These are phyloP conservation scores for Tetrahymena malaccensis DNA, from an alignment of 73 alveolate genomes.

Conservation along the genomic window DNA sequence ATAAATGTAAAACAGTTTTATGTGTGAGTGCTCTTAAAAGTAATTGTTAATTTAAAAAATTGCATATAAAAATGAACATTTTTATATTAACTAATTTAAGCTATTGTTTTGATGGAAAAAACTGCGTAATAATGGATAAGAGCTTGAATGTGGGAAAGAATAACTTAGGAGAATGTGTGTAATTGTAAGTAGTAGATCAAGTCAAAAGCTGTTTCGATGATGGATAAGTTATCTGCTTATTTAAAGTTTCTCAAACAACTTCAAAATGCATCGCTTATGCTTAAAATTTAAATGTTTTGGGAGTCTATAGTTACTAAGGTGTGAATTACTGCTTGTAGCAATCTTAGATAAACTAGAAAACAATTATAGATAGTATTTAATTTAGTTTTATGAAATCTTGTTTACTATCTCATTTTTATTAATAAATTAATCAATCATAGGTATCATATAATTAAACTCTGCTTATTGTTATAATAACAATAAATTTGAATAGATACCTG, in stretches of 20 bases:
- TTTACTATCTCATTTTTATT: too few relatives aligned
- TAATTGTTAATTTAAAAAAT: background rate
- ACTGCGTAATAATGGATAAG: background rate
- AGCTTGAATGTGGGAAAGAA: background rate
- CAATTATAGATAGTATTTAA: background rate
- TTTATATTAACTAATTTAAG: background rate
- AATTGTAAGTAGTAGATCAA: too few relatives aligned
- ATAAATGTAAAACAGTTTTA: background rate
- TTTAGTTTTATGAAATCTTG: too few relatives aligned
- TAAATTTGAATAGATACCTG: background rate
- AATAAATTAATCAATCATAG: too few relatives aligned
- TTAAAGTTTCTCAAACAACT: background rate
- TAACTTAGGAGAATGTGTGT: background rate
- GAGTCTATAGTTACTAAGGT: background rate
- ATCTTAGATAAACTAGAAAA: background rate
- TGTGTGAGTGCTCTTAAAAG: background rate
- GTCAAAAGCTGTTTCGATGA: background rate
- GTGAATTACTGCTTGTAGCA: background rate
- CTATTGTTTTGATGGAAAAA: background rate
- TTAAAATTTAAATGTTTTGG: background rate
- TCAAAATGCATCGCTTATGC: background rate
- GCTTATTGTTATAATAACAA: background rate
- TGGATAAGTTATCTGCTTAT: background rate
- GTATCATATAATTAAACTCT: background rate
- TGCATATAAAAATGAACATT: background rate